These are phyloP conservation scores for Cystobasidium onofrii DNA, from an alignment of 768 basidiomycete species.

Conservation along the genomic window DNA sequence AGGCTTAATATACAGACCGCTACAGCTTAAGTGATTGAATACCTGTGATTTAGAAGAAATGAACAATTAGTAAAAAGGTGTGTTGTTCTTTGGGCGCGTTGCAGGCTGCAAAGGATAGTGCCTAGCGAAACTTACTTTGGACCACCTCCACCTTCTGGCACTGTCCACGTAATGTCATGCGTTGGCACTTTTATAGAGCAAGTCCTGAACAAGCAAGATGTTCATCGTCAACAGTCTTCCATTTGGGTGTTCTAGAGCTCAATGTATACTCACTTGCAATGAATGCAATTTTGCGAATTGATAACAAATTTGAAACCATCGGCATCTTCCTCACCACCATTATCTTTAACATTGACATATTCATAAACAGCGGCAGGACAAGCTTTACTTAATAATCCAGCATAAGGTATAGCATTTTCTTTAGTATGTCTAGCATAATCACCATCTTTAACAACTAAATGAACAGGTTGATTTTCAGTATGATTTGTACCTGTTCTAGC, in stretches of 20 bases:
- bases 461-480: slow-evolving; percentile 88
- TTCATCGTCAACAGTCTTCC: background rate
- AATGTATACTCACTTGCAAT: slow-evolving; percentile 52
- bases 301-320: slow-evolving; percentile 83
- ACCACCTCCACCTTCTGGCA: slow-evolving; percentile 92
- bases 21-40: slow-evolving; percentile 22
- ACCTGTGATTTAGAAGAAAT: background rate
- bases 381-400: slow-evolving; percentile 73
- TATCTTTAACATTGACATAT: slow-evolving; percentile 67
- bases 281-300: slow-evolving; percentile 64
- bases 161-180: slow-evolving; percentile 93
- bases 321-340: slow-evolving; percentile 54
- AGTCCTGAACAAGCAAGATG: slow-evolving; percentile 54
- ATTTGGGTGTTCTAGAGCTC: too few species aligned
- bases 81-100: too few species aligned
- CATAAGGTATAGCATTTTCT: slow-evolving; percentile 68
- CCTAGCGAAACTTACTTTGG: slow-evolving; percentile 57
- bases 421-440: slow-evolving; percentile 60
- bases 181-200: slow-evolving; percentile 95
- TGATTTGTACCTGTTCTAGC: slow-evolving; percentile 89
- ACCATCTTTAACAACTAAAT: slow-evolving; percentile 55
- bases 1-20: too few species aligned
- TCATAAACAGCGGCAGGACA: slow-evolving; percentile 97
- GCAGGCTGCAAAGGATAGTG: slow-evolving; percentile 47
- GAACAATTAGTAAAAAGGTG: too few species aligned